Evolutionary conservation across 306 rosid species (phyloP).

Genomic region (Lithocarpus polystachyus): DNA sequence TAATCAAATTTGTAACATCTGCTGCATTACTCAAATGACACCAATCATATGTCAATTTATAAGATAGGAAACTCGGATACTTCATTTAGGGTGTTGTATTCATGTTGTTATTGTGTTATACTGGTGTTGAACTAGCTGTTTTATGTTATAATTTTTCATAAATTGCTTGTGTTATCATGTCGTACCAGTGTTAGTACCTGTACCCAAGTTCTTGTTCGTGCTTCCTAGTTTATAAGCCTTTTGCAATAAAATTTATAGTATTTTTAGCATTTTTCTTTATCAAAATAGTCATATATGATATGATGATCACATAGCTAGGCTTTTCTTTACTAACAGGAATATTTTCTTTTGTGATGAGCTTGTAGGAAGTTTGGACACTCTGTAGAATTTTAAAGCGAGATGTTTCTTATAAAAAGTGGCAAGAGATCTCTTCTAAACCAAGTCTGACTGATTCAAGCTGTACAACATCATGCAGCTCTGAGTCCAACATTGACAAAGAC

Average conservation of each 20-base stretch:
- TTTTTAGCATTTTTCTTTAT: neutral
- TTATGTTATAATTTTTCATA: too few species aligned
- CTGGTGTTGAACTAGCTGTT: rapidly evolving
- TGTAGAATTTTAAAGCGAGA: conserved; percentile 1
- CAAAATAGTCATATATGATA: neutral
- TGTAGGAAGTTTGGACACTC: neutral
- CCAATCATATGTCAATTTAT: too few species aligned
- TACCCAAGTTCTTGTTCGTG: rapidly evolving
- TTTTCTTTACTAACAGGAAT: neutral
- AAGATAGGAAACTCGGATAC: rapidly evolving
- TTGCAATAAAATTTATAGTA: too few species aligned
- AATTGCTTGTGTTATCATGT: too few species aligned
- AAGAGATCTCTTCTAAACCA: neutral
- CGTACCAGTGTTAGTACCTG: too few species aligned
- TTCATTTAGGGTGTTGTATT: too few species aligned
- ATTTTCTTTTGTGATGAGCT: neutral
- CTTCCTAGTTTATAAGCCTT: too few species aligned
- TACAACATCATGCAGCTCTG: neutral
- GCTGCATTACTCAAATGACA: too few species aligned
- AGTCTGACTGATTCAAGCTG: neutral
- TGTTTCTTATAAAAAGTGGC: neutral
- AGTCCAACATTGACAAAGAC: neutral
- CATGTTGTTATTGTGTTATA: too few species aligned
- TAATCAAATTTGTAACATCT: too few species aligned
- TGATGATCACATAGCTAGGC: too few species aligned